Evolutionary conservation across 805 yeast species (phyloP), one percentile per base, ranked within the genome.

Genomic region (Alloascoidea africana): DNA sequence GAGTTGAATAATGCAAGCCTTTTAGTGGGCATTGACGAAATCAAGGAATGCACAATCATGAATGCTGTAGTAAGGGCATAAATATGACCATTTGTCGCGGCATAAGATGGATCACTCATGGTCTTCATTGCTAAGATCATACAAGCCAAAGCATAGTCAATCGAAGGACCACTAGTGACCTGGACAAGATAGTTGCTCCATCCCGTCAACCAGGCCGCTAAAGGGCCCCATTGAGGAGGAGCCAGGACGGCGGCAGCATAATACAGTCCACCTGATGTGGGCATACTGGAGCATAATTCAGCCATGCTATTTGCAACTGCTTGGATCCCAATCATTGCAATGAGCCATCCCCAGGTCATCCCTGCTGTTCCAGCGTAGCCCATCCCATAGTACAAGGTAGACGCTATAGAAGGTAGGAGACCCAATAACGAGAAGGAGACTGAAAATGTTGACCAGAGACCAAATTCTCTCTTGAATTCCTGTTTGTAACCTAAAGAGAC

Each of bases 191-290:
- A 75, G 56, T 75, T 75, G 17, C 74, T 60, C 70, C 77, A 75
- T 40, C 80, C 75, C 5, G 73, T 70, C 36, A 66, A 49, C 80
- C 80, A 75, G 4, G 82, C 69, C 37, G 70, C 56, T 16, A 70
- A 52, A 1, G 79, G 70, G 14, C 67, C 67, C 52, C 57, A 60
- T 44, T 59, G 60, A 16, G 67, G 68, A 11, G 82, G 81, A 3
- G 81, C 68, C 43, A 75, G 56, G 46, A 73, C 44, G n/a, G 73
- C 65, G 2, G 76, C 76, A 41, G 84, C 81, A 46, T 76, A 77
- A 36, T 79, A 80, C 5, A 79, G 65, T 35, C 84, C 84, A 17
- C 80, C 71, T 6, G 77, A 63, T 4, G 80, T 75, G 32, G 85
- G 85, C 57, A 70, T 71, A 4, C 80, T 73, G 17, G 73, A 63